Evolutionary conservation across 495 filamentous ascomycete genomes (phyloP), one percentile per base, ranked within the genome.

Genomic region (Wilcoxina mikolae): DNA sequence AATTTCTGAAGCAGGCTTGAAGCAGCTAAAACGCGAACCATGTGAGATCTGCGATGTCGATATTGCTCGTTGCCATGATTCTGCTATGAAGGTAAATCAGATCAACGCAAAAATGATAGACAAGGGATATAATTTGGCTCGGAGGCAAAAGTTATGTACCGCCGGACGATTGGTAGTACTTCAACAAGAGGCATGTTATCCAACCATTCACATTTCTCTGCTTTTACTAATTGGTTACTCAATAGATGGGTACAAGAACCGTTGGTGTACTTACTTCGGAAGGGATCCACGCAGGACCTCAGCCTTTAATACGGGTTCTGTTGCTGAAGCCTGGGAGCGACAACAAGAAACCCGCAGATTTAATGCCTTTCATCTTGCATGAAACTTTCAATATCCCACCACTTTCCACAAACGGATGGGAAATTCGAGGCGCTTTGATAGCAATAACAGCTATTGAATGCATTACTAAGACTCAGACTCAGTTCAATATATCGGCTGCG

Each of bases 1-100:
- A 63, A 60, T 94, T n/a, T 93, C 88, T 0, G 87, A 96, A 65
- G 86, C 84, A 1, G 88, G 91, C 67, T 71, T 98, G 55, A 85
- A 76, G 33, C 94, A 90, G 66, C 76, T 98, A 60, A 90, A 90
- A 68, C 76, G 87, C 3, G 86, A 94, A 59, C 65, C 83, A 4
- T 98, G 91, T 65, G 70, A 78, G 18, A 80, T 84, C 35, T 98
- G 91, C 66, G 85, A 94, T 58, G 66, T 76, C 25, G 82, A 90
- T 64, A 68, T 98, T 46, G 80, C 84, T 38, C 65, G 72, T 44
- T 94, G 83, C 60, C 91, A 95, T 65, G 71, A 82, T 54, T 81
- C 86, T 4, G 78, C 85, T 4, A 82, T 91, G 69, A 79, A 84
- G 56, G 91, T 79, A 65, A 79, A 80, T 58, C 73, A 74, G 48